Evolutionary conservation across 768 basidiomycete species (phyloP), one percentile per base, ranked within the genome.

Genomic region (Suillus weaverae): DNA sequence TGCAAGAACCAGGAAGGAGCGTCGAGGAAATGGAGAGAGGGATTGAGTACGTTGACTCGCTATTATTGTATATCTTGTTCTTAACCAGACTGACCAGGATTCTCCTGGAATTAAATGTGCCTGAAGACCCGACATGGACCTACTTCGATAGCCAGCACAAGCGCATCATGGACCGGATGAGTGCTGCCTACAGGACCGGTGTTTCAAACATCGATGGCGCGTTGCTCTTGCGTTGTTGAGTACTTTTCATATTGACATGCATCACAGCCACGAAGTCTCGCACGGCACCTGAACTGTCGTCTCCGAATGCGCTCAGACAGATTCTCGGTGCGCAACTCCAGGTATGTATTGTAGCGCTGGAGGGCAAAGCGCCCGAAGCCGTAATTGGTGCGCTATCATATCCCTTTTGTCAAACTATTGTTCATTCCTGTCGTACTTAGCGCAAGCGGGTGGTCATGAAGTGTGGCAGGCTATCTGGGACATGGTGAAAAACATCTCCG

Each of bases 1-100:
- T 99, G 53, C 88, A 92, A 74, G 94, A 98, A 70, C 84, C 90
- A 4, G 83, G 79, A 60, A 84, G 93, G 59, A 88, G 85, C 54
- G 84, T 95, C 5, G 97, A 99, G 68, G 97, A 99, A 68, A 95
- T 97, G 65, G 96, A 98, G 79, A 95, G 93, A 80, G 97, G 93
- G 2, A 91, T 99, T 62, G 96, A 99, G 97, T 95, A 71, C 70
- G 89, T 78, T 1, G 10, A 8, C 4, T 56, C 30, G 44, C 33
- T 59, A 20, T 26, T 51, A 22, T 64, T 60, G 35, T 33, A 7
- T 48, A 44, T 16, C 57, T 39, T 26, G 53, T 13, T 60, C 46
- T n/a, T 13, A 56, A 43, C 38, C 63, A 70, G 59, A 30, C 51
- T 18, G 0, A 43, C 0, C 68, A 99, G 97, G 71, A 90, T 98